Base-by-base conservation (phyloP, 805 yeast species). In the Metschnikowia bowlesiae region DNA sequence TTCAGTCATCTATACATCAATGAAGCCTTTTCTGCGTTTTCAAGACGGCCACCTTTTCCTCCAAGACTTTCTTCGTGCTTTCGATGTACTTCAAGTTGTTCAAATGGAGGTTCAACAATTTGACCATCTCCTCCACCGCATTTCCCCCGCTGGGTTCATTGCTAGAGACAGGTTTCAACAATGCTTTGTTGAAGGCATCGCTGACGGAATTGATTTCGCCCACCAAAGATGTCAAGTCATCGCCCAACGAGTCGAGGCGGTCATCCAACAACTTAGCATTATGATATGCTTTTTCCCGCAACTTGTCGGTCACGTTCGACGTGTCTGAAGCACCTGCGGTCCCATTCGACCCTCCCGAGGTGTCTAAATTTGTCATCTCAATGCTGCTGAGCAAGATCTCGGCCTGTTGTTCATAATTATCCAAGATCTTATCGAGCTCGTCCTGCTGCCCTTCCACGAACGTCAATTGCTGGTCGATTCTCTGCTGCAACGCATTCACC, bases 401-500 rank as follows among this genome's bases (percentile, higher is more conserved):
- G 2, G 85, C 83, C 62, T 86, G 89, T 54, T 72, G 76, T 66
- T 94, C 98, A 62, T 91, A 91, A 53, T 85, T 85, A 56, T 86
- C 86, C 54, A 94, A 77, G 59, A 92, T 78, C 13, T 79, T 74
- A 52, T 92, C 99, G 44, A 94, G 73, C 61, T 92, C 98, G 51
- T 87, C 89, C 64, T 94, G 99, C 65, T 94, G 98, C 58, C 85
- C 85, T 62, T 87, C 94, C 46, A 94, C 86, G 62, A 90, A 92
- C 38, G 83, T 74, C 49, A 94, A 74, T 37, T 90, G 85, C 66
- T 90, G 97, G 58, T 94, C 98, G 43, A 94, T 85, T 58, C 85
- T 87, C 39, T 76, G 74, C 63, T 92, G 97, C 46, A 87, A 81
- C 57, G 85, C 87, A 61, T 91, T 97, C 5, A 97, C 96, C 47